These are phyloP conservation scores for Xylaria polymorpha DNA, from an alignment of 2,329 filamentous ascomycete species.

Conservation along the genomic window DNA sequence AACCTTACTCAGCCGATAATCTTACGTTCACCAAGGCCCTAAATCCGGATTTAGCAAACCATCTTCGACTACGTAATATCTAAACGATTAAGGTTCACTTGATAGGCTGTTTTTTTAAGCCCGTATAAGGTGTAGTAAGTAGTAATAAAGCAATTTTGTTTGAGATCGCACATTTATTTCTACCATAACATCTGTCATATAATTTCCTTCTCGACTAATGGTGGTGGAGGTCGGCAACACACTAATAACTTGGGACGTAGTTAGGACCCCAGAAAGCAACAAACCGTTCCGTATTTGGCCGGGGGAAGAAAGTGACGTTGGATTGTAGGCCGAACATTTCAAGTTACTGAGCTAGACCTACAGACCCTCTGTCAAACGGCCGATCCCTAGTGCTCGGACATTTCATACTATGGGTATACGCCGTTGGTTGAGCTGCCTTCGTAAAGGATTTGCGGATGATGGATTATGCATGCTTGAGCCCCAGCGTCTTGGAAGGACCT, in stretches of 20 bases:
- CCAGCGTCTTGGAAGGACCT: slow-evolving; percentile 19
- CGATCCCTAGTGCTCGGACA: slow-evolving; percentile 14
- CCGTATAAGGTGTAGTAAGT: background rate
- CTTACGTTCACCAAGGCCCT: background rate
- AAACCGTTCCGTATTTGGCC: background rate
- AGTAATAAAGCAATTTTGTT: background rate
- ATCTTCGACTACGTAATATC: background rate
- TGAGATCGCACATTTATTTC: background rate
- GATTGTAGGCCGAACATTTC: background rate
- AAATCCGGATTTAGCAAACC: background rate
- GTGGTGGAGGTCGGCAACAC: background rate
- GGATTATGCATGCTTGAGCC: slow-evolving; percentile 26
- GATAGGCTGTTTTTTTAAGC: background rate
- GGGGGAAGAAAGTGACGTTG: background rate
- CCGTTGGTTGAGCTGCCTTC: slow-evolving; percentile 8
- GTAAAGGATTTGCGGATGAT: slow-evolving; percentile 21
- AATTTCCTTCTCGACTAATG: background rate
- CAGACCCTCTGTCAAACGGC: slow-evolving; percentile 3
- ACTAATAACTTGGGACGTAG: background rate
- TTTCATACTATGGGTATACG: background rate
- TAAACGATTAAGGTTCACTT: background rate
- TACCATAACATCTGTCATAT: too few relatives aligned
- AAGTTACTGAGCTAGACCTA: slow-evolving; percentile 6
- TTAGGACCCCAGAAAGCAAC: background rate
- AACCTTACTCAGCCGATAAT: background rate